Evolutionary conservation across 2,329 filamentous ascomycete species (phyloP).

Genomic region (Phialophora verrucosa): DNA sequence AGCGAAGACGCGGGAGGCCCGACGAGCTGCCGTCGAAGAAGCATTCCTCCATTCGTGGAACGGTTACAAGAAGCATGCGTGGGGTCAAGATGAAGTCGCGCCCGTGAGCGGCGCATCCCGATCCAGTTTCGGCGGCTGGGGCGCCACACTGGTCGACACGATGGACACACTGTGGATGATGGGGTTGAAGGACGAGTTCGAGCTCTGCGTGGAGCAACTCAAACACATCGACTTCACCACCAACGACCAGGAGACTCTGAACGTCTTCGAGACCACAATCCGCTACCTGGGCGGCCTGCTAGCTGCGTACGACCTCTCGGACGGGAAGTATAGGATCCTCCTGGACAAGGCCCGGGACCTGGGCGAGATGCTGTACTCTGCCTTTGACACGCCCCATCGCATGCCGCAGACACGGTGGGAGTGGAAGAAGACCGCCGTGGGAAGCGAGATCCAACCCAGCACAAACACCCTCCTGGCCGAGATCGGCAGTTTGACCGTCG

Average conservation of each 20-base stretch:
- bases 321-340: constrained; percentile 52
- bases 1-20: constrained; percentile 34
- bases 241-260: constrained; percentile 59
- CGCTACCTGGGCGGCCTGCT: constrained; percentile 82
- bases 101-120: constrained; percentile 60
- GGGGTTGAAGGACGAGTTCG: constrained; percentile 69
- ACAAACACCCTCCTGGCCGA: constrained; percentile 57
- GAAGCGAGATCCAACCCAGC: constrained; percentile 61
- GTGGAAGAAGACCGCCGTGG: constrained; percentile 62
- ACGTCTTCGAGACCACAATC: constrained; percentile 89
- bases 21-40: constrained; percentile 55
- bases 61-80: constrained; percentile 67
- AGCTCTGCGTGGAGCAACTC: constrained; percentile 65
- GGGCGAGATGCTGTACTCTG: constrained; percentile 60
- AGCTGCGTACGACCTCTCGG: constrained; percentile 67
- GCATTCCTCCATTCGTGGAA: constrained; percentile 63
- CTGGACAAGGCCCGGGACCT: constrained; percentile 61
- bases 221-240: constrained; percentile 62
- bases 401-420: constrained; percentile 45
- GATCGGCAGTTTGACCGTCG: constrained; percentile 49
- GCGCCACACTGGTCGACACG: constrained; percentile 69
- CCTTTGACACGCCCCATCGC: constrained; percentile 46
- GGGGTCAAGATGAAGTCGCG: constrained; percentile 67
- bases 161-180: constrained; percentile 77
- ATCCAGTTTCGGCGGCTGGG: constrained; percentile 70